phyloP scores from a whole-genome alignment of 2,329 filamentous ascomycete genomes.

The Torrubiellomyces zombiae region DNA sequence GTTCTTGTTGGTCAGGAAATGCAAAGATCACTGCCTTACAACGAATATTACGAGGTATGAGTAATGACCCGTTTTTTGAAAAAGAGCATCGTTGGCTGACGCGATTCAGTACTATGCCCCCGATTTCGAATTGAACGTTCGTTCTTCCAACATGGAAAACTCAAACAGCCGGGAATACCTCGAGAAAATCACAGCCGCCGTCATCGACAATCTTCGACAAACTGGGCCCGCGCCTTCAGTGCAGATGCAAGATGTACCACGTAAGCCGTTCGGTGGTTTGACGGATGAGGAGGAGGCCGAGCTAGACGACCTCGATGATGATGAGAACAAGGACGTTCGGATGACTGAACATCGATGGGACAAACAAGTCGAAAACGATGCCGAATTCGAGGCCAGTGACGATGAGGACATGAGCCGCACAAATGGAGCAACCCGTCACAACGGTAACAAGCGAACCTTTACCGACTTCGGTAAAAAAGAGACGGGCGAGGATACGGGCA shows the following conservation, averaged over 20 bases:
- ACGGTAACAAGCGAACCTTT: conserved; percentile 32
- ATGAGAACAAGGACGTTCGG: conserved; percentile 70
- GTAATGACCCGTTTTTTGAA: no score
- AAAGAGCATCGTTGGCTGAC: conserved; percentile 7
- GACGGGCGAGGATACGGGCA: conserved; percentile 20
- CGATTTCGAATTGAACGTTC: conserved; percentile 80
- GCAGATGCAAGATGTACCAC: conserved; percentile 66
- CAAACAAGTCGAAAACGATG: conserved; percentile 55
- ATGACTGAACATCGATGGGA: conserved; percentile 74
- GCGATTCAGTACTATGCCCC: conserved; percentile 66
- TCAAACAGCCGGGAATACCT: conserved; percentile 73
- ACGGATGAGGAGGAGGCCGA: conserved; percentile 51
- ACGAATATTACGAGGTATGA: conserved; percentile 78
- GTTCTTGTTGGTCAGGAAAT: conserved; percentile 72
- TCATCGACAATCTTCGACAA: conserved; percentile 75
- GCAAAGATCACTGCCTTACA: conserved; percentile 73
- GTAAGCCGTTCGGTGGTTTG: conserved; percentile 43
- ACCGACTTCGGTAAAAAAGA: conserved; percentile 31
- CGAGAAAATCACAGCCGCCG: conserved; percentile 62
- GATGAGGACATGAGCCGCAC: conserved; percentile 65
- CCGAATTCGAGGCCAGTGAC: conserved; percentile 76
- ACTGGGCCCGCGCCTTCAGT: conserved; percentile 78
- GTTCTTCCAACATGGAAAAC: conserved; percentile 79
- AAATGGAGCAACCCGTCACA: conserved; percentile 49
- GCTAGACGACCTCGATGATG: conserved; percentile 58